Conservation (phyloP, 1,284 basidiomycete species). For the Phaffia rhodozyma region DNA sequence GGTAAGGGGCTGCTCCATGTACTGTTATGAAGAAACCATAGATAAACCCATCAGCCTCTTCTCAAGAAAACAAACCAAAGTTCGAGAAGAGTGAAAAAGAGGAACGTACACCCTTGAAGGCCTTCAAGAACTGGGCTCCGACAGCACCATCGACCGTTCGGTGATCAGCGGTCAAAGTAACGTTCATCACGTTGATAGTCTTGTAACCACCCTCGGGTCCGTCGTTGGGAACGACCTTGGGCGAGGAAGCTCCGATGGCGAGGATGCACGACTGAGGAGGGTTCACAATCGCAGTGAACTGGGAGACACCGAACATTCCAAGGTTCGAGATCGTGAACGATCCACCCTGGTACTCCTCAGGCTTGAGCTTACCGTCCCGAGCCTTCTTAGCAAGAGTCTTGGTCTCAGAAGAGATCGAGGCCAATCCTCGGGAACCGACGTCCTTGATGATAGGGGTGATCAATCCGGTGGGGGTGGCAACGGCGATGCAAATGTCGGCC, state of each 20-base stretch:
- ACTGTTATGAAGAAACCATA: no score
- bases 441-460: constrained; percentile 98
- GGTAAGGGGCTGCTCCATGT: constrained; percentile 81
- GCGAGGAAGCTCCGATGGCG: constrained; percentile 79
- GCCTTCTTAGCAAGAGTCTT: constrained; percentile 91
- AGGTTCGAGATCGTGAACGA: constrained; percentile 99
- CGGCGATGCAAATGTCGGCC: constrained; percentile 92
- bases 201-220: constrained; percentile 89
- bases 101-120: constrained; percentile 4
- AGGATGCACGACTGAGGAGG: constrained; percentile 96
- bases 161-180: constrained; percentile 90
- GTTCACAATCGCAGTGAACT: constrained; percentile 99
- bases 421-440: constrained; percentile 80
- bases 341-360: constrained; percentile 93
- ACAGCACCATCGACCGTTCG: constrained; percentile 88
- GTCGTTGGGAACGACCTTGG: constrained; percentile 74
- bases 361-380: constrained; percentile 88
- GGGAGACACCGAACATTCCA: constrained; percentile 90
- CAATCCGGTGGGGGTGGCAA: constrained; percentile 88
- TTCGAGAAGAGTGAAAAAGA: no score
- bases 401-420: constrained; percentile 80
- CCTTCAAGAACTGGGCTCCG: constrained; percentile 43
- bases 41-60: no score
- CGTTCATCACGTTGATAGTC: constrained; percentile 85
- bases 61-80: no score